Evolutionary conservation across 805 yeast species (phyloP), one percentile per base, ranked within the genome.

Genomic region (Blastobotrys parvus): DNA sequence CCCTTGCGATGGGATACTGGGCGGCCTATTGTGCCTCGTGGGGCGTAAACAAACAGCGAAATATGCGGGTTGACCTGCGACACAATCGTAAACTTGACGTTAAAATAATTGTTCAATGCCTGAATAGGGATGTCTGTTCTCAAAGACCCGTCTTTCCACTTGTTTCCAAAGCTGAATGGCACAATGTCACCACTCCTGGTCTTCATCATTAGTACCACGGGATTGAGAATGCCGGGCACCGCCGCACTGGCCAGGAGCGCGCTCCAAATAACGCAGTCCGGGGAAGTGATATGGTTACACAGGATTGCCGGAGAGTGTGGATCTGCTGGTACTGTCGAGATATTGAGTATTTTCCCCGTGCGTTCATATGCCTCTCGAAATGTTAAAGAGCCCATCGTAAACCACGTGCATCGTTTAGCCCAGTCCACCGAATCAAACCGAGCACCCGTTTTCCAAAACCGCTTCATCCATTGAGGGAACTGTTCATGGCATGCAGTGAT

Each of bases 31-130:
- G 85, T 78, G 1, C 94, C 94, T 51, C 80, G 72, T 19, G 90
- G 87, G 5, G 87, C 82, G 56, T 75, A 83, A 54, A 79, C 80
- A 62, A 84, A 83, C 17, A 84, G 65, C 37, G 82, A 72, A 25
- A 83, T 80, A 58, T 83, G 94, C 1, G 94, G 92, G 58, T 84
- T 83, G 5, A 83, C 90, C 63, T 83, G 94, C 16, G 87, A 78
- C 16, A 84, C 92, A 33, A 83, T 69, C 5, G 86, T 71, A 58
- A 81, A 84, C 56, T 77, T 82, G 29, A 80, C 87, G 53, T 84
- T 82, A 60, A 78, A 83, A 61, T 80, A 80, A 6, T 82, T 75
- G 62, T 82, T 82, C 47, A 83, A 66, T 0, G 86, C 78, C 43
- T 78, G 82, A 8, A 82, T 68, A 3, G 94, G 94, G 6, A 83